Percentiles rank a stretch among this genome's conserved stretches.
phyloP scores from a whole-genome alignment of 2,329 filamentous ascomycete species.

The Trichothecium roseum region DNA sequence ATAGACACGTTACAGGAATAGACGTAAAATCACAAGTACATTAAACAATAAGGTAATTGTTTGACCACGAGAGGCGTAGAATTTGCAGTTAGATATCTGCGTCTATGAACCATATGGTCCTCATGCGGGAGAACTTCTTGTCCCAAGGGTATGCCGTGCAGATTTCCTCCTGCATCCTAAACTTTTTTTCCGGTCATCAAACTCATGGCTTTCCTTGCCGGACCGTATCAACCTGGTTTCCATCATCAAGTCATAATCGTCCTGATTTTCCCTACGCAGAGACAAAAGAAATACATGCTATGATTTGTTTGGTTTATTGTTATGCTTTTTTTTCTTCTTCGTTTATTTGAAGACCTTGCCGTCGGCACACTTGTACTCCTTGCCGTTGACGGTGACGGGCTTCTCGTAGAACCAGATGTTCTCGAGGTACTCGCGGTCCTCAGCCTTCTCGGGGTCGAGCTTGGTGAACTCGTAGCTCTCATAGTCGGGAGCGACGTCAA shows the following conservation, averaged over 20 bases:
- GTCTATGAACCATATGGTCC: too few species aligned
- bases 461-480: slow-evolving; percentile 96
- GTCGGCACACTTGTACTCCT: slow-evolving; percentile 78
- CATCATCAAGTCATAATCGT: slow-evolving; percentile 4
- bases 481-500: slow-evolving; percentile 93
- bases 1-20: too few species aligned
- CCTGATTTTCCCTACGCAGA: too few species aligned
- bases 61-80: too few species aligned
- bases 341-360: slow-evolving; percentile 99
- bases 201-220: slow-evolving; percentile 4
- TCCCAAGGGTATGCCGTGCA: too few species aligned
- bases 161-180: slow-evolving; percentile 4
- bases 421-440: slow-evolving; percentile 79
- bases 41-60: too few species aligned
- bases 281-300: slow-evolving; percentile 1
- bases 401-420: slow-evolving; percentile 90
- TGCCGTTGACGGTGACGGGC: slow-evolving; percentile 68
- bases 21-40: too few species aligned
- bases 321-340: slow-evolving; percentile 12
- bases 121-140: too few species aligned
- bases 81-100: too few species aligned
- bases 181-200: slow-evolving; percentile 9
- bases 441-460: slow-evolving; percentile 79
- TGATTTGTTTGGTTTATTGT: slow-evolving; percentile 5
- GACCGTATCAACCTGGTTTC: not conserved